Evolutionary conservation across 1,139 yeast species (phyloP), one percentile per base, ranked within the genome.

Genomic region (Geotrichum klebahnii): DNA sequence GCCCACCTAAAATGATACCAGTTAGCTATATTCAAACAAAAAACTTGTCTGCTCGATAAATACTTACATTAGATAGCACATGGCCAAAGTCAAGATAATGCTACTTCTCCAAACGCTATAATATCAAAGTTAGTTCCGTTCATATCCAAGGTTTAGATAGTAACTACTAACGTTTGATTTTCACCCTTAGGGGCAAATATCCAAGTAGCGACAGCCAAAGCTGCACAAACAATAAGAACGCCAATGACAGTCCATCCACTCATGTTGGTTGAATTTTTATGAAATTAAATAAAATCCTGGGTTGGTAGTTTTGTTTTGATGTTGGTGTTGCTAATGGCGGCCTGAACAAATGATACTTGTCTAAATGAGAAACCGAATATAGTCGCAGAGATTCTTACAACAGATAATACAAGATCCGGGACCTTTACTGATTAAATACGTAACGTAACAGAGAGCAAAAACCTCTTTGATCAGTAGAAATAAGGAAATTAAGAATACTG

Each of bases 31-130:
- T 19, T 19, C 17, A 14, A 24, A 33, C 10, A n/a, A 28, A n/a
- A 12, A 24, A 28, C 6, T 14, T 28, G 12, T 34, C 16, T 6
- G 17, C n/a, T 14, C 3, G 23, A 38, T n/a, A 17, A 9, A 36
- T 6, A 59, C 63, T 53, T 52, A 88, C 96, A 89, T 86, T 63
- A 89, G 75, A 67, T 78, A 89, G 74, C 89, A 84, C 96, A 89
- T 85, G 20, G 95, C 81, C 63, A 90, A 68, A 3, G 90, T 79
- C 57, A 90, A 75, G 50, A 84, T 82, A 44, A 89, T 80, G 10
- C 96, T 86, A 50, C 95, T 85, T 71, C 97, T 80, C 94, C 95
- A 89, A 41, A 90, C 97, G 31, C 83, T 79, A 44, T 35, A 47
- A n/a, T n/a, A 28, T n/a, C 6, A n/a, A 33, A 8, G 43, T 32